Percentiles rank a stretch among this genome's conserved stretches.
These are phyloP conservation scores for Gracilaria caudata DNA, from an alignment of 23 red algal species.

Conservation along the genomic window DNA sequence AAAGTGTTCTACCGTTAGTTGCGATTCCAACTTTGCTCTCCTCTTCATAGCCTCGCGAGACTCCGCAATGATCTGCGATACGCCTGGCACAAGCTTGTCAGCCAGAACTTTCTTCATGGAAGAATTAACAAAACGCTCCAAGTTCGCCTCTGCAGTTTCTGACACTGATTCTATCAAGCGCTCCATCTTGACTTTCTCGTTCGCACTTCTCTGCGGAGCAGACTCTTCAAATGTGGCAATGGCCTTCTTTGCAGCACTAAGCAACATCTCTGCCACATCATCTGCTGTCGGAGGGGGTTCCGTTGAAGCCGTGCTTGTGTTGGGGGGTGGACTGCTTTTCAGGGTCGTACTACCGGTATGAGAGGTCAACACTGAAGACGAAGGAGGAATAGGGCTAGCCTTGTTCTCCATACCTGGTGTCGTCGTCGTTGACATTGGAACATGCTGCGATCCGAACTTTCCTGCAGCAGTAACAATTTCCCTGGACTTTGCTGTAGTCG, in stretches of 20 bases:
- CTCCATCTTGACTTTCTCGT: slow-evolving; percentile 64
- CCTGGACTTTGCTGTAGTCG: slow-evolving; percentile 12
- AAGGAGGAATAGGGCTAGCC: not conserved
- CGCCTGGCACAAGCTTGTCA: slow-evolving; percentile 58
- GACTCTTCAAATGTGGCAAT: slow-evolving; percentile 49
- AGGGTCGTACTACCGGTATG: not conserved
- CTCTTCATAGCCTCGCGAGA: slow-evolving; percentile 45
- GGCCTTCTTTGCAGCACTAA: slow-evolving; percentile 49
- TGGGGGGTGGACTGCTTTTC: not conserved
- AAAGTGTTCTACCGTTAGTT: slow-evolving; percentile 57
- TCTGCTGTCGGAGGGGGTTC: slow-evolving; percentile 10
- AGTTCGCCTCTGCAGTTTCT: slow-evolving; percentile 52
- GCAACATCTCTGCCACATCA: slow-evolving; percentile 35
- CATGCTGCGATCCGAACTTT: slow-evolving; percentile 13
- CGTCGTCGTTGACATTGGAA: slow-evolving; percentile 29
- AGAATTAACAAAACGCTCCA: slow-evolving; percentile 72
- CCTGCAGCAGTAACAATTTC: slow-evolving; percentile 3
- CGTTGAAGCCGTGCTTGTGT: not conserved
- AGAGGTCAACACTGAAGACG: not conserved
- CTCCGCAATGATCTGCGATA: slow-evolving; percentile 69
- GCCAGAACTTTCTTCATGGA: slow-evolving; percentile 69
- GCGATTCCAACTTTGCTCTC: slow-evolving; percentile 44
- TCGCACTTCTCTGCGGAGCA: slow-evolving; percentile 34
- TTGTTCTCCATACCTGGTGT: slow-evolving; percentile 28
- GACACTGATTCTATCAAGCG: slow-evolving; percentile 51